These are phyloP conservation scores for Urochloa ruziziensis DNA, from an alignment of 176 grass and related monocot genomes.

Conservation along the genomic window DNA sequence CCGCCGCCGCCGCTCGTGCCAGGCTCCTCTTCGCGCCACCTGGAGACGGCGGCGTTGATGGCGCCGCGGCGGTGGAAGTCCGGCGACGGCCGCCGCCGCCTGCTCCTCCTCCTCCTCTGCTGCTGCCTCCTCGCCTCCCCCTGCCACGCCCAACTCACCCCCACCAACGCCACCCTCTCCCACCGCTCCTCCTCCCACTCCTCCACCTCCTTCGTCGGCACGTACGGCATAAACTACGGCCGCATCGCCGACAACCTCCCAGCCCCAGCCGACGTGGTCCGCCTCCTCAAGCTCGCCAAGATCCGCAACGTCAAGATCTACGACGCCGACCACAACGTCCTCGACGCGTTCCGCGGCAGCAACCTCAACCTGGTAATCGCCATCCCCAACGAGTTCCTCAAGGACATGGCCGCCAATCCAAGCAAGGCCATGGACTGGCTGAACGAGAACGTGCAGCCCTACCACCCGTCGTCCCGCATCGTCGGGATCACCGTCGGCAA, in stretches of 20 bases:
- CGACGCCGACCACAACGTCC: slow-evolving; percentile 50
- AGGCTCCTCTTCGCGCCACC: not conserved
- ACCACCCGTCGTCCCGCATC: slow-evolving; percentile 57
- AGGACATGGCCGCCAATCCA: slow-evolving; percentile 48
- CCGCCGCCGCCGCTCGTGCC: not conserved
- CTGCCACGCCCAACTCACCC: not conserved
- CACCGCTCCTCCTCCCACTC: slow-evolving; percentile 2
- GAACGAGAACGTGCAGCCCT: slow-evolving; percentile 54
- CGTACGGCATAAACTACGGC: slow-evolving; percentile 79
- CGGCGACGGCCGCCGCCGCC: not conserved
- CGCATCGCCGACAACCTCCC: slow-evolving; percentile 72
- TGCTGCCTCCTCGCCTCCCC: slow-evolving; percentile 29
- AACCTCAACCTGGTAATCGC: slow-evolving; percentile 68
- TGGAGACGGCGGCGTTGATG: slow-evolving; percentile 6
- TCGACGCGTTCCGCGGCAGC: slow-evolving; percentile 53
- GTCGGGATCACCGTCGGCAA: slow-evolving; percentile 82
- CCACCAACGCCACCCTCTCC: slow-evolving; percentile 9
- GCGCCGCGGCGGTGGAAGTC: not conserved
- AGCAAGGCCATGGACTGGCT: slow-evolving; percentile 69
- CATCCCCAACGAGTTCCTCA: slow-evolving; percentile 52
- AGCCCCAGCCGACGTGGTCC: slow-evolving; percentile 40
- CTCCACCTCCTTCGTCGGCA: slow-evolving; percentile 46
- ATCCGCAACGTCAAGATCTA: slow-evolving; percentile 74
- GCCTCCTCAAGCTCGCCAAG: slow-evolving; percentile 42
- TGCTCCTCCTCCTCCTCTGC: slow-evolving; percentile 31